phyloP scores from a whole-genome alignment of 2,329 filamentous ascomycete species.

The Neofusicoccum cordaticola region DNA sequence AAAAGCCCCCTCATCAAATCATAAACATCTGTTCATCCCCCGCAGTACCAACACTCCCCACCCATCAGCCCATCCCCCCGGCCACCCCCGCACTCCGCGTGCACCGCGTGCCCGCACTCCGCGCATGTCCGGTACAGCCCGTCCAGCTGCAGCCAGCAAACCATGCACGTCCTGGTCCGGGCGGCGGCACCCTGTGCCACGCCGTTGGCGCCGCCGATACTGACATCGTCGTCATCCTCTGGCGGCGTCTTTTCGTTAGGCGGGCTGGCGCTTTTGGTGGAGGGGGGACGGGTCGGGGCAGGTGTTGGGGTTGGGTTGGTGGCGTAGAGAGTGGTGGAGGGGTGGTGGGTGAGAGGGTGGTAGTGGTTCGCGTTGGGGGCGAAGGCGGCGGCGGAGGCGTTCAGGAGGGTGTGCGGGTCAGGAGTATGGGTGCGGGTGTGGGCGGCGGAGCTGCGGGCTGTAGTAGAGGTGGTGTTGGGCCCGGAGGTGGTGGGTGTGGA shows the following conservation, averaged over 20 bases:
- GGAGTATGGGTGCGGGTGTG: neutral
- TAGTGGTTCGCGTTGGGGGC: neutral
- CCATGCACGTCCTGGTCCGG: slow-evolving; percentile 28
- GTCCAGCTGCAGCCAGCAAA: slow-evolving; percentile 38
- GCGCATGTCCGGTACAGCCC: slow-evolving; percentile 37
- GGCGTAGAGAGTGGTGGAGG: slow-evolving; percentile 14
- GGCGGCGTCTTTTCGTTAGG: neutral
- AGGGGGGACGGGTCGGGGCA: neutral
- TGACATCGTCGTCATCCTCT: neutral
- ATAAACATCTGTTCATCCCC: slow-evolving; percentile 16
- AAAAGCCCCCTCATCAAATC: too few relatives aligned
- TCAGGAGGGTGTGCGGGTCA: neutral
- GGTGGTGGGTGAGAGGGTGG: neutral
- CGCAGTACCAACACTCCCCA: slow-evolving; percentile 28
- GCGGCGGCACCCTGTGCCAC: too few relatives aligned
- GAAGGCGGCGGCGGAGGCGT: neutral
- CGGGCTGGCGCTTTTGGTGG: slow-evolving; percentile 2
- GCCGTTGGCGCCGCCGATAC: neutral
- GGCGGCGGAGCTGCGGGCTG: neutral
- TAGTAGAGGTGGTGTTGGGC: neutral
- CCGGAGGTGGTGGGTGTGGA: slow-evolving; percentile 6
- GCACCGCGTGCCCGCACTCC: slow-evolving; percentile 35
- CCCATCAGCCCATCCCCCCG: slow-evolving; percentile 31
- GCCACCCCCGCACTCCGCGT: slow-evolving; percentile 32
- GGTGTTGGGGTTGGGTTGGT: slow-evolving; percentile 15